Evolutionary conservation across 2,329 filamentous ascomycete species (phyloP).

Genomic region (Pseudocercospora eumusae): DNA sequence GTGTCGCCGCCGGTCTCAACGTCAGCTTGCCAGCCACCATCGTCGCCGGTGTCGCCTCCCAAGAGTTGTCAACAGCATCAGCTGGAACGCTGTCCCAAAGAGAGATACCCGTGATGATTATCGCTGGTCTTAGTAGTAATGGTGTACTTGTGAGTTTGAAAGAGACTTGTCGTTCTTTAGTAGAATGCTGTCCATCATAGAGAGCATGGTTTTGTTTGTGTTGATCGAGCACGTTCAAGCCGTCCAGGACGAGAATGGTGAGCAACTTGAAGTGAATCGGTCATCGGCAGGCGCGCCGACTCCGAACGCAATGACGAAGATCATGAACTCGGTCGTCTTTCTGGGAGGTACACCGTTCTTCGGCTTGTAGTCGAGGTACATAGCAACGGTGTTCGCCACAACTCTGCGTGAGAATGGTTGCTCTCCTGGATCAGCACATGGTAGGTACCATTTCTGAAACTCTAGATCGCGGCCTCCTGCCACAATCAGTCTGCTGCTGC

Average conservation of each 20-base stretch:
- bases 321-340: constrained; percentile 97
- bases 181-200: not conserved
- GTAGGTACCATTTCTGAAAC: constrained; percentile 63
- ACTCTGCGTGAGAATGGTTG: constrained; percentile 77
- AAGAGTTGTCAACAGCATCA: constrained; percentile 24
- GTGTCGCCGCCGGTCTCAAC: constrained; percentile 3
- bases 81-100: constrained; percentile 31
- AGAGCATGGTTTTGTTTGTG: no score
- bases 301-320: constrained; percentile 66
- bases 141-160: no score
- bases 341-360: constrained; percentile 93
- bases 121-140: not conserved
- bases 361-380: constrained; percentile 95
- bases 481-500: no score
- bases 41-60: constrained; percentile 27
- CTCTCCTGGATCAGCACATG: constrained; percentile 57
- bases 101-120: constrained; percentile 22
- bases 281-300: no score
- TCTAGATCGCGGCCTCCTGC: constrained; percentile 51
- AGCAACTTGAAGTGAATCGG: no score
- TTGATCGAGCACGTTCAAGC: no score
- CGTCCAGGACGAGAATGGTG: no score
- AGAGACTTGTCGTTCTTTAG: not conserved
- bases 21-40: constrained; percentile 21
- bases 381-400: constrained; percentile 78